Conservation (phyloP, 108 stramenopile genomes). For the Cyclotella distinguenda region DNA sequence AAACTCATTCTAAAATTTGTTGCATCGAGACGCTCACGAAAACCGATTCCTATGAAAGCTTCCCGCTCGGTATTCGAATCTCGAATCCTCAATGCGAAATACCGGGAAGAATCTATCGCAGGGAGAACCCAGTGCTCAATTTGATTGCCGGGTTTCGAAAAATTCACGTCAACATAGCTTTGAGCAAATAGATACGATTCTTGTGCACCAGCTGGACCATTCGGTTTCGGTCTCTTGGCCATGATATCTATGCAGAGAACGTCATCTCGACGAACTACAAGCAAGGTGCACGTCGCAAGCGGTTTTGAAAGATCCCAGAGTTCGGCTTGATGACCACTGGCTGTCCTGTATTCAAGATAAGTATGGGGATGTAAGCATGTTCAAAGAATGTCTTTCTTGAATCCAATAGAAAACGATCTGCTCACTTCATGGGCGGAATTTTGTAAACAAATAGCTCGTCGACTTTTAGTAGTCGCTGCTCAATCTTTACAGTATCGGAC, state of each 20-base stretch:
- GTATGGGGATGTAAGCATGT: too few species aligned
- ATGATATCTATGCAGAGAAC: conserved; percentile 38
- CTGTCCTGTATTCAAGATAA: too few species aligned
- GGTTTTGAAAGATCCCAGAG: conserved; percentile 78
- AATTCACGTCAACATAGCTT: conserved; percentile 24
- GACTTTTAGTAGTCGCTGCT: conserved; percentile 60
- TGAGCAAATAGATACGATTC: conserved; percentile 48
- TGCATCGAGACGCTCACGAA: conserved; percentile 81
- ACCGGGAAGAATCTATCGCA: conserved; percentile 76
- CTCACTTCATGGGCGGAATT: conserved; percentile 74
- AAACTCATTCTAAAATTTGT: conserved; percentile 74
- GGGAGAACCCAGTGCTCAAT: conserved; percentile 76
- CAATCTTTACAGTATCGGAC: conserved; percentile 39
- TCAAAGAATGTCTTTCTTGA: too few species aligned
- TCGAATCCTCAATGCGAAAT: conserved; percentile 73
- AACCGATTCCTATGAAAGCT: conserved; percentile 79
- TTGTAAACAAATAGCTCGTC: conserved; percentile 79
- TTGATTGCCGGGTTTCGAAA: conserved; percentile 28
- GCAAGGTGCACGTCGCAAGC: conserved; percentile 57
- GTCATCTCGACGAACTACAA: conserved; percentile 37
- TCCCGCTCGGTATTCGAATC: conserved; percentile 67
- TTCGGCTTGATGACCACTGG: conserved; percentile 77
- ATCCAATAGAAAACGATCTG: too few species aligned
- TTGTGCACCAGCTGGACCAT: conserved; percentile 34
- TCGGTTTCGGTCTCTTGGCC: conserved; percentile 35